A percentile compares a stretch with the other conserved stretches of the same genome.
Evolutionary conservation across 78 protist species (phyloP).

Genomic region (Dictyostelium intermedium): DNA sequence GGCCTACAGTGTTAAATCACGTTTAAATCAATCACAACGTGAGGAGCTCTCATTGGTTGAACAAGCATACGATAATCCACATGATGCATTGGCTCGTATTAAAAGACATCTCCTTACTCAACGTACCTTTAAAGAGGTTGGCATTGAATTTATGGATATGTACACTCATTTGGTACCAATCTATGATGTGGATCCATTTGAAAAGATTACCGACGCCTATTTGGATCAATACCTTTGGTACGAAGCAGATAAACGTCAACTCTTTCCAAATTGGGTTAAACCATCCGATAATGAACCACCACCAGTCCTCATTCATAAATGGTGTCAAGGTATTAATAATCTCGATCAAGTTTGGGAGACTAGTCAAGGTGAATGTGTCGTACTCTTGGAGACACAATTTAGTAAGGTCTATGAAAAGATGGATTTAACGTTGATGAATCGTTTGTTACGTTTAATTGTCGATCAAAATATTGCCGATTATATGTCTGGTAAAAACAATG

Average conservation of each 20-base stretch:
- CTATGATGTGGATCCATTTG: slow-evolving; percentile 99
- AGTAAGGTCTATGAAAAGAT: slow-evolving; percentile 96
- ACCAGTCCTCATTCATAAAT: slow-evolving; percentile 99
- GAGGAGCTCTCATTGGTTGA: slow-evolving; percentile 99
- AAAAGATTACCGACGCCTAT: slow-evolving; percentile 99
- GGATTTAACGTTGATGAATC: slow-evolving; percentile 98
- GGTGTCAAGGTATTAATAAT: slow-evolving; percentile 99
- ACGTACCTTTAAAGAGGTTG: slow-evolving; percentile 98
- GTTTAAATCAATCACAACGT: slow-evolving; percentile 98
- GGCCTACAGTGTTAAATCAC: slow-evolving; percentile 93
- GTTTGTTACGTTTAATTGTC: slow-evolving; percentile 97
- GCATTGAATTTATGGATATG: slow-evolving; percentile 98
- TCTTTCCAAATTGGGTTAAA: slow-evolving; percentile 99
- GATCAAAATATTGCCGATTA: slow-evolving; percentile 99
- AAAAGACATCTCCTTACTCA: slow-evolving; percentile 98
- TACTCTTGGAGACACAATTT: slow-evolving; percentile 92
- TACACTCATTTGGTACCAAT: slow-evolving; percentile 97
- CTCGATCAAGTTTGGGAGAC: slow-evolving; percentile 97
- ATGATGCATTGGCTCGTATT: slow-evolving; percentile 98
- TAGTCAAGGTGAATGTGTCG: slow-evolving; percentile 96
- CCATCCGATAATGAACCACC: slow-evolving; percentile 99
- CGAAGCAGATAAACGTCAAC: slow-evolving; percentile 98
- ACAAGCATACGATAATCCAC: slow-evolving; percentile 99
- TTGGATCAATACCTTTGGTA: slow-evolving; percentile 99
- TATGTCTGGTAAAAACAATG: slow-evolving; percentile 99